phyloP scores from a whole-genome alignment of 1,284 basidiomycete genomes.

The Pseudomicrostroma phylloplanum region DNA sequence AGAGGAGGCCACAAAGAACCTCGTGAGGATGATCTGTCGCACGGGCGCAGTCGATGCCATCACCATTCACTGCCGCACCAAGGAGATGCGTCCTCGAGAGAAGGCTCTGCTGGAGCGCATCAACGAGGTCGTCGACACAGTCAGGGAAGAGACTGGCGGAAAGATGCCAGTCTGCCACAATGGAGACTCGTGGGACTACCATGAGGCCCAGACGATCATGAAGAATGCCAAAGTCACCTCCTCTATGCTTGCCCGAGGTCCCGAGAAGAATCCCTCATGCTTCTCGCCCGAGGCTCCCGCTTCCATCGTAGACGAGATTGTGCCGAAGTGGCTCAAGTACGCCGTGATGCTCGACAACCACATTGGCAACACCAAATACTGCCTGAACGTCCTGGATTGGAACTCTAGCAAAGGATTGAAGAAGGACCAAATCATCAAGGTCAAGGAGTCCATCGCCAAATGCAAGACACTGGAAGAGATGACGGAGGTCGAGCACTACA shows the following conservation, averaged over 20 bases:
- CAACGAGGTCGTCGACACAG: slow-evolving; percentile 75
- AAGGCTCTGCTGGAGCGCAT: slow-evolving; percentile 72
- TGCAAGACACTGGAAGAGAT: slow-evolving; percentile 1
- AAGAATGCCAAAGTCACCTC: slow-evolving; percentile 67
- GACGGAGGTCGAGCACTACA: background rate
- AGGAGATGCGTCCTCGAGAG: slow-evolving; percentile 82
- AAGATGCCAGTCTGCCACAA: slow-evolving; percentile 83
- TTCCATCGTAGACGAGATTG: slow-evolving; percentile 35
- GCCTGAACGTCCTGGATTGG: slow-evolving; percentile 56
- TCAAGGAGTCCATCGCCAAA: background rate
- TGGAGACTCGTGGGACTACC: slow-evolving; percentile 77
- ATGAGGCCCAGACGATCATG: slow-evolving; percentile 71
- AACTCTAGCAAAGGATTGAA: background rate
- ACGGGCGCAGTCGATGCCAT: slow-evolving; percentile 77
- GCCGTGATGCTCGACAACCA: slow-evolving; percentile 58
- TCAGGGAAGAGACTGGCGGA: slow-evolving; percentile 54
- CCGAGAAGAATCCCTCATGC: slow-evolving; percentile 84
- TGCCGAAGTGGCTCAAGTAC: slow-evolving; percentile 40
- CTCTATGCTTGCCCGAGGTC: slow-evolving; percentile 90
- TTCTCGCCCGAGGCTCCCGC: slow-evolving; percentile 58
- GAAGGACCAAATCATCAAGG: background rate
- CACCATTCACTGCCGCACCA: slow-evolving; percentile 91
- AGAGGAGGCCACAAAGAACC: slow-evolving; percentile 75
- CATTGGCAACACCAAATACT: slow-evolving; percentile 86
- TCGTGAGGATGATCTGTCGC: slow-evolving; percentile 76